These are phyloP conservation scores for Ceratobasidium sp. DNA, from an alignment of 1,284 basidiomycete genomes.

Conservation along the genomic window DNA sequence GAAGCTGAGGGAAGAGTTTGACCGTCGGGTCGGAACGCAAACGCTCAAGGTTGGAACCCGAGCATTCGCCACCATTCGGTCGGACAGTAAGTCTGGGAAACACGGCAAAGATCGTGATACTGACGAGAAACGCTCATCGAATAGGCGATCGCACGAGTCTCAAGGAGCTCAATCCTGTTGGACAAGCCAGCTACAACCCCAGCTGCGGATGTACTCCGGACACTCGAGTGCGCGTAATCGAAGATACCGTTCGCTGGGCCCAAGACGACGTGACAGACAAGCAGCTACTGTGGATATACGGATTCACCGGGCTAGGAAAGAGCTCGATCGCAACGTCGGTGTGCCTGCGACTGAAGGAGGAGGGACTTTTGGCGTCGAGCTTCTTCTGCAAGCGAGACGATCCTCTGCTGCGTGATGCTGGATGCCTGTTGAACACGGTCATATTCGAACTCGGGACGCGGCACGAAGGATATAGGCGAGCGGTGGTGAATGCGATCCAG, in stretches of 20 bases:
- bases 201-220: background rate
- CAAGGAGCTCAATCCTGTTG: background rate
- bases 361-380: background rate
- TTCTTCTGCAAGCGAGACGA: slow-evolving; percentile 38
- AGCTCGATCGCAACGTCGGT: slow-evolving; percentile 14
- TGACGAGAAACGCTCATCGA: too few relatives aligned
- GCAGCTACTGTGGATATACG: slow-evolving; percentile 2
- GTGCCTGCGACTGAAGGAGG: slow-evolving; percentile 2
- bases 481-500: background rate
- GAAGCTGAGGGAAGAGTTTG: background rate
- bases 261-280: background rate
- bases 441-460: background rate
- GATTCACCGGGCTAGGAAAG: slow-evolving; percentile 28
- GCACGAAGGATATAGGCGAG: background rate
- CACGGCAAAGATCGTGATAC: too few relatives aligned
- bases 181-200: background rate
- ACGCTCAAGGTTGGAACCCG: too few relatives aligned
- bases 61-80: too few relatives aligned
- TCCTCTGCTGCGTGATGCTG: background rate
- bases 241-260: background rate
- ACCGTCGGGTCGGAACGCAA: background rate
- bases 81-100: too few relatives aligned
- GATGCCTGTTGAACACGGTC: slow-evolving; percentile 1
- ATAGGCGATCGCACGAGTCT: background rate
- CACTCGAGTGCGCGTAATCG: background rate